Base-by-base conservation (phyloP, 2,329 filamentous ascomycete genomes). In the Aspergillus nomiae region DNA sequence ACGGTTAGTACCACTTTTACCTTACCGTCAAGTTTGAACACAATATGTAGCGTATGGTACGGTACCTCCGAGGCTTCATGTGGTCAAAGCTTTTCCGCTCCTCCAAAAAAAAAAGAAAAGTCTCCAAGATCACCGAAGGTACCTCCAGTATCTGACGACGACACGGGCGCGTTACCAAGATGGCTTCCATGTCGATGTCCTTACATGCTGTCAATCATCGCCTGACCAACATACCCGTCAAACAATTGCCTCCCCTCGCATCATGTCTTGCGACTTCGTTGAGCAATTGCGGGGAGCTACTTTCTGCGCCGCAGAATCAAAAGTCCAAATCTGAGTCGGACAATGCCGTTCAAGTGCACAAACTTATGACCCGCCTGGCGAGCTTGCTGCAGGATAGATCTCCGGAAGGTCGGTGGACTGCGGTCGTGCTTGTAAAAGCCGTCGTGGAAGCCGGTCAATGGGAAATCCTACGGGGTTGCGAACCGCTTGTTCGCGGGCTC, bases 381-480 rank as follows among this genome's bases (percentile, higher is more conserved):
- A 89, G 90, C 14, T 83, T 97, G 16, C 81, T 97, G 38, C 91
- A 92, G 73, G 92, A 94, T 61, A 89, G 89, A 63, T 92, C 82
- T 55, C 75, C 87, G 2, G 87, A 93, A 70, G 92, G 90, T 50
- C 87, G 92, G 71, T 96, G 94, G 80, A 86, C 89, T 21, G 93
- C 90, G 8, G 87, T 91, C 50, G 88, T 91, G 19, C 79, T 97
- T 56, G 86, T 93, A 76, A 97, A 97, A 80, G 87, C 91, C 4
- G 83, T 89, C 5, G 82, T 97, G 50, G 94, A 97, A 71, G 87
- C 90, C 46, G 93, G 93, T 28, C 92, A 92, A 53, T 92, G 91
- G 88, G 92, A 96, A 73, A 87, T 90, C 62, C 83, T 97, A 63
- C 88, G 89, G 66, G 88, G 87, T 59, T 87, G 87, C 38, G 88